Evolutionary conservation across 2,329 filamentous ascomycete genomes (phyloP).

Genomic region (Coleophoma eucalyptorum): DNA sequence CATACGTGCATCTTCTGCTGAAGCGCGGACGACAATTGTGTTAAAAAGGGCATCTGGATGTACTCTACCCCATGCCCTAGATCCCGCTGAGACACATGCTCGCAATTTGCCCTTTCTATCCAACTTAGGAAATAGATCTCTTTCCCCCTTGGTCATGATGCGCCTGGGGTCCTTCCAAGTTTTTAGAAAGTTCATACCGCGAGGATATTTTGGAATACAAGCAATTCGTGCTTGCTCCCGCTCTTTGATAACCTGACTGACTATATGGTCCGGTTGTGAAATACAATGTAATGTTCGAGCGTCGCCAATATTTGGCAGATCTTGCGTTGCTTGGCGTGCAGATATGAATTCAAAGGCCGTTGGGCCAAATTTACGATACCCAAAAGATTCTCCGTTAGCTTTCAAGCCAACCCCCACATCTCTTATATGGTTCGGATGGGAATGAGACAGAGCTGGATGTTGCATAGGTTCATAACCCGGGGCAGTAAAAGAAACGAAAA

Average conservation of each 20-base stretch:
- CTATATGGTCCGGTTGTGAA: constrained; percentile 61
- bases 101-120: constrained; percentile 17
- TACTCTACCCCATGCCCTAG: constrained; percentile 46
- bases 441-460: constrained; percentile 58
- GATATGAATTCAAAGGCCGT: constrained; percentile 60
- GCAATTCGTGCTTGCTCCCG: constrained; percentile 30
- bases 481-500: constrained; percentile 70
- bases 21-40: constrained; percentile 56
- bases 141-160: constrained; percentile 35
- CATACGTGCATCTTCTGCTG: constrained; percentile 48
- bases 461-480: constrained; percentile 56
- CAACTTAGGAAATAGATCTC: constrained; percentile 32
- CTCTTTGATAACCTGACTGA: constrained; percentile 34
- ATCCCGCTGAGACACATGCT: constrained; percentile 13
- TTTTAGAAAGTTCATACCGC: constrained; percentile 46
- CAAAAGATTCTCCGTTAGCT: constrained; percentile 57
- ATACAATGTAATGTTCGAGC: constrained; percentile 59
- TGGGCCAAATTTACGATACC: constrained; percentile 40
- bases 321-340: constrained; percentile 47
- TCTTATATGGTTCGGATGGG: constrained; percentile 40
- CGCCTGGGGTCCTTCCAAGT: constrained; percentile 36
- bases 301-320: constrained; percentile 62
- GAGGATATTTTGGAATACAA: constrained; percentile 56
- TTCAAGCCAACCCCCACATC: constrained; percentile 48
- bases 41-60: constrained; percentile 48